Conservation (phyloP, 2,329 filamentous ascomycete genomes). For the Dactylellina leptospora region DNA sequence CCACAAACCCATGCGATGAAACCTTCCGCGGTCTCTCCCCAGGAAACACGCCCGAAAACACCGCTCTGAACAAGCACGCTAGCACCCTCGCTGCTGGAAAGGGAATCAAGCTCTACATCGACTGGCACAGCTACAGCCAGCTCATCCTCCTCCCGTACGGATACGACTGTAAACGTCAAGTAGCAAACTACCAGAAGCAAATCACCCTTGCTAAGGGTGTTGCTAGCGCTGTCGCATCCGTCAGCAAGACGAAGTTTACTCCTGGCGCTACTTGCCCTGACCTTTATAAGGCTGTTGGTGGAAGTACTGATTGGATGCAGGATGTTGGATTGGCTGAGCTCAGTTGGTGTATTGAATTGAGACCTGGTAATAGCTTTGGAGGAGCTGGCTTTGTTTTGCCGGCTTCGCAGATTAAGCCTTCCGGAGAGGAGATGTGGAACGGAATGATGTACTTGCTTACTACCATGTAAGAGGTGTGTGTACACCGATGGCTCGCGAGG, state of each 20-base stretch:
- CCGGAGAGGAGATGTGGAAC: constrained; percentile 64
- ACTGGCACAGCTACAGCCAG: constrained; percentile 72
- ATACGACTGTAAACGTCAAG: constrained; percentile 39
- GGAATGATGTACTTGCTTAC: constrained; percentile 57
- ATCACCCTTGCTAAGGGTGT: constrained; percentile 24
- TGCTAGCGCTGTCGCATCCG: constrained; percentile 17
- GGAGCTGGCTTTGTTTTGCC: constrained; percentile 65
- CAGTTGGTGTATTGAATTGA: constrained; percentile 62
- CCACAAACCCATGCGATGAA: constrained; percentile 37
- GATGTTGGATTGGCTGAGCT: constrained; percentile 59
- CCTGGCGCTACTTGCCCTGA: constrained; percentile 67
- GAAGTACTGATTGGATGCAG: constrained; percentile 62
- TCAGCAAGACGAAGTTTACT: constrained; percentile 62
- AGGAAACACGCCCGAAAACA: constrained; percentile 66
- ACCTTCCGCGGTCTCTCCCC: constrained; percentile 62
- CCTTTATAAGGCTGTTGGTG: constrained; percentile 69
- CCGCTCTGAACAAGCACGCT: constrained; percentile 64
- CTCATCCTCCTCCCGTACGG: constrained; percentile 58
- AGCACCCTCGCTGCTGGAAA: constrained; percentile 60
- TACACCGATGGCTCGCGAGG: no score
- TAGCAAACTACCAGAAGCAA: constrained; percentile 33
- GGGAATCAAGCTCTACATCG: constrained; percentile 66
- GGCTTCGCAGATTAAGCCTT: constrained; percentile 63
- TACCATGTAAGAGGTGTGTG: constrained; percentile 25
- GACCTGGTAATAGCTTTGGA: constrained; percentile 63